Evolutionary conservation across 495 filamentous ascomycete genomes (phyloP), one percentile per base, ranked within the genome.

Genomic region (Clavariopsis aquatica): DNA sequence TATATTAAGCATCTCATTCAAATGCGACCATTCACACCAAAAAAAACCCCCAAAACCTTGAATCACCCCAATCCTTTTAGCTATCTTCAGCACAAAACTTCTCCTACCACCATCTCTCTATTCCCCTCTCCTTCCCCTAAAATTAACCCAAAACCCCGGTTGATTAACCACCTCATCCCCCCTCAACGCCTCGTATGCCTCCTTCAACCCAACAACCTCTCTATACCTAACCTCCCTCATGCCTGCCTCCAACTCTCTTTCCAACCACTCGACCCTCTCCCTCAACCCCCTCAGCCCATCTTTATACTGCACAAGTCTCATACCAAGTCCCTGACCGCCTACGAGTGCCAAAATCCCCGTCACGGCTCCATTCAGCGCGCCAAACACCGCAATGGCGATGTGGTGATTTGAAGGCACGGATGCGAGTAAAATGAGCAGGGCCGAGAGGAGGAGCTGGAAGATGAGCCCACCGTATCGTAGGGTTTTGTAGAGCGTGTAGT

Each of bases 181-280:
- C 60, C 60, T 64, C 54, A 69, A 47, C 34, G 22, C 47, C 47
- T 69, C 65, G 64, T 69, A 69, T 54, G 28, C 29, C 47, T 64
- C 65, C 54, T 51, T 64, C 60, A 69, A 60, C 20, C 28, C 65
- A 17, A 69, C 60, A 8, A 69, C 65, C 54, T 69, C 65, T 28
- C 45, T 38, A 64, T 69, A 69, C 59, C 60, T 47, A 41, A 64
- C 60, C 55, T 69, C 65, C 53, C 65, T 53, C 65, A 64, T 52
- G 26, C 65, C 65, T 13, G 60, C 60, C 49, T 69, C 65, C 31
- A 69, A 22, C 55, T 69, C 65, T 26, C 55, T 46, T 49, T 69
- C 65, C 65, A 69, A 26, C 65, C 65, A 69, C 38, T 69, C 65
- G 24, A 69, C 29, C 34, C 52, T 54, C 60, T 69, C 65, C 46